Base-by-base conservation (phyloP, 495 filamentous ascomycete species). In the Gamarada debralockiae region DNA sequence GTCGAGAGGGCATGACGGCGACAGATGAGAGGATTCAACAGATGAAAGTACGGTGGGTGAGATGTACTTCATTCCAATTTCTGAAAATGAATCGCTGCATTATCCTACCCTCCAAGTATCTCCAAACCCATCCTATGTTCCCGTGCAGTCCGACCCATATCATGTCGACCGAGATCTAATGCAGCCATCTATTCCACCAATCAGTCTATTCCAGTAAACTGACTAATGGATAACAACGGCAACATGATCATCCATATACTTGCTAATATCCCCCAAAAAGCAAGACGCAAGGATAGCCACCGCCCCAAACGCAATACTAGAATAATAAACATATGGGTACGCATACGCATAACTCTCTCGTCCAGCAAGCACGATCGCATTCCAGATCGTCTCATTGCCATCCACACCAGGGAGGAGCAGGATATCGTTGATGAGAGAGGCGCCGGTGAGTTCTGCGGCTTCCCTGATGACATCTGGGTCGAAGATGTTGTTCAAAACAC, bases 221-320 rank as follows among this genome's bases (percentile, higher is more conserved):
- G n/a, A n/a, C n/a, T n/a, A 64, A 63, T 68, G 72, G 63, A 87
- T 81, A 24, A 83, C 77, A 13, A 86, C 83, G 0, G 81, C 82
- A 24, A 87, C 75, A 67, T 83, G 75, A 62, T 86, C 80, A 63
- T 83, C 78, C 75, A 88, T 81, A 55, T 81, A 85, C 67, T 78
- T 67, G 15, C 65, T 63, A 38, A 87, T 85, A 60, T 84, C 73
- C n/a, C 77, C 81, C 64, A 89, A 59, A 52, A 83, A 84, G 52
- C 75, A 70, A 34, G 79, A 74, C 3, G 84, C 79, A 10, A 86
- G 24, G 18, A 87, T 78, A 15, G 77, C 74, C 0, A 87, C 65
- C 0, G 24, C 72, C 0, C 85, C 85, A 60, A 89, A 89, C 2
- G 75, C 84, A 62, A 87, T 81, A 58, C 79, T 83, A 46, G 73